Evolutionary conservation across 345 rosid genomes (phyloP).

Genomic region (Murraya paniculata): DNA sequence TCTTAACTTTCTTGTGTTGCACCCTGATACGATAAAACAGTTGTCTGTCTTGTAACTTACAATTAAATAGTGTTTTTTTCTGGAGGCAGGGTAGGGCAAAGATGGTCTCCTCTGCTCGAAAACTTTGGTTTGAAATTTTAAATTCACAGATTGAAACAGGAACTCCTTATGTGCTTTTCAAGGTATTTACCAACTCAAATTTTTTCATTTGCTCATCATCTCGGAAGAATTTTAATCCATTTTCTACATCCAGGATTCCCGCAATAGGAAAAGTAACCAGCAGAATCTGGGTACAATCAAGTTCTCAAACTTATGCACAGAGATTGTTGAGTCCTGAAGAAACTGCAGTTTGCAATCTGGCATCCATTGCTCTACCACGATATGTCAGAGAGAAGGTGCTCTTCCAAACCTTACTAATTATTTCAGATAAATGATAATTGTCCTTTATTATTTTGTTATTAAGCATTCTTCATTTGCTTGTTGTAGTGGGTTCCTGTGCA

Average conservation of each 20-base stretch:
- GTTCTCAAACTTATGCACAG: slow-evolving; percentile 83
- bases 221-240: not conserved
- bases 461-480: not conserved
- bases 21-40: not conserved
- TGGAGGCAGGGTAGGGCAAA: slow-evolving; percentile 71
- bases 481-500: slow-evolving; percentile 55
- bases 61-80: not conserved
- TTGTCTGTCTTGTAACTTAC: not conserved
- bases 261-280: slow-evolving; percentile 87
- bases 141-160: slow-evolving; percentile 97
- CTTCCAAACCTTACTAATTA: not conserved
- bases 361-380: slow-evolving; percentile 81
- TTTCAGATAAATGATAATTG: not conserved
- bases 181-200: slow-evolving; percentile 41
- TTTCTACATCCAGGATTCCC: slow-evolving; percentile 60
- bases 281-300: slow-evolving; percentile 86
- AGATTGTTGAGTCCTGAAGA: slow-evolving; percentile 84
- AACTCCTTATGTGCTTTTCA: slow-evolving; percentile 93
- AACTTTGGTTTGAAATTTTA: slow-evolving; percentile 80
- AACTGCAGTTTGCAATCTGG: slow-evolving; percentile 90
- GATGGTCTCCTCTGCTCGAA: slow-evolving; percentile 79
- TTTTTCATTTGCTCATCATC: not conserved
- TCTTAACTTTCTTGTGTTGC: not conserved
- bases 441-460: not conserved
- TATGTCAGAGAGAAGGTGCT: slow-evolving; percentile 70